Percentiles rank a stretch among this genome's conserved stretches.
These are phyloP conservation scores for Clavariopsis aquatica DNA, from an alignment of 495 filamentous ascomycete genomes.

Conservation along the genomic window DNA sequence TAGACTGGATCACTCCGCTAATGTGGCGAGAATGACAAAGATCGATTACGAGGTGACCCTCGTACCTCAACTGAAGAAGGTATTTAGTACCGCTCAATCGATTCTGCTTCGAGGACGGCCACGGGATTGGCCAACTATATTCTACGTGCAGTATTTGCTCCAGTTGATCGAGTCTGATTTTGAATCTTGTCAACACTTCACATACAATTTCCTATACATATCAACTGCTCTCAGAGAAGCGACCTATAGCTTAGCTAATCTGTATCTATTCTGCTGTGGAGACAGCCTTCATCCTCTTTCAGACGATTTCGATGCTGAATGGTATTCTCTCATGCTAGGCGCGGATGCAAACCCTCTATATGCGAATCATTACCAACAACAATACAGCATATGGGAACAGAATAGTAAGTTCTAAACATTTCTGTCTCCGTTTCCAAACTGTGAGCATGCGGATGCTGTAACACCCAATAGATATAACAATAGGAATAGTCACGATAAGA, in stretches of 20 bases:
- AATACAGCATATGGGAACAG: neutral
- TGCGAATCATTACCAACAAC: neutral
- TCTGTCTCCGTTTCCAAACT: too few relatives aligned
- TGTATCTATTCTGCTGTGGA: neutral
- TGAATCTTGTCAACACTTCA: neutral
- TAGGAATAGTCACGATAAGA: neutral
- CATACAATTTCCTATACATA: neutral
- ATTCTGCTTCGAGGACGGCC: constrained; percentile 3
- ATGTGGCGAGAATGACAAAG: too few relatives aligned
- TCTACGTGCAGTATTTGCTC: constrained; percentile 1
- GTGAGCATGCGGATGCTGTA: too few relatives aligned
- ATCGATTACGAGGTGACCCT: too few relatives aligned
- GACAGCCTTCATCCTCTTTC: constrained; percentile 3
- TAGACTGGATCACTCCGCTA: too few relatives aligned
- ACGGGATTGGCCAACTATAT: constrained; percentile 3
- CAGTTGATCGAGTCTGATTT: neutral
- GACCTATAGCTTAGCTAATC: neutral
- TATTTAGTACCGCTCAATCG: neutral
- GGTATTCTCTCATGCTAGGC: neutral
- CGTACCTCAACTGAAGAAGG: neutral
- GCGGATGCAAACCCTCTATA: neutral
- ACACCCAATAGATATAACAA: too few relatives aligned
- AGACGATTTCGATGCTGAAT: neutral
- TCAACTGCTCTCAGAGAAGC: neutral
- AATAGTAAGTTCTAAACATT: neutral